Evolutionary conservation across 192 early-diverging fungal genomes (phyloP), one percentile per base, ranked within the genome.

Genomic region (Oehlia diaphana): DNA sequence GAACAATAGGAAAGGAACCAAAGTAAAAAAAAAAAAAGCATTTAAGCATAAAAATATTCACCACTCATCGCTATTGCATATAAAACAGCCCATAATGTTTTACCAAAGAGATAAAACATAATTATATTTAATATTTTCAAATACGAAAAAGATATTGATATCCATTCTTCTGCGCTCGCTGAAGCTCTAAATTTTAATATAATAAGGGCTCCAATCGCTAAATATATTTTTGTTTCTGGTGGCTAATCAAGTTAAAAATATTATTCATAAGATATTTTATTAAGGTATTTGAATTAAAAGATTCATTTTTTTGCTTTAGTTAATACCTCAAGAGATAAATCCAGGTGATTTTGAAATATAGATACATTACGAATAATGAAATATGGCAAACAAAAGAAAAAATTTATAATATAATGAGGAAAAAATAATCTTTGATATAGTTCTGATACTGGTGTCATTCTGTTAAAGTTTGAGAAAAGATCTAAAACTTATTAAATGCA

Each of bases 341-440:
- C 68, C n/a, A 79, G 49, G 28, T 33, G 9, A 16, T 10, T n/a
- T 58, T 42, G 26, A 26, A 77, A 68, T 49, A 33, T 9, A 42
- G 35, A 37, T 26, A 79, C 37, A 71, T 79, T 63, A 42, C 77
- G 66, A 26, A 71, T 61, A 50, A 71, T 50, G 14, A 79, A 79
- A 63, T 58, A 69, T 7, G 53, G 28, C 31, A 71, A 79, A 58
- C 16, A n/a, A 33, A 69, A 79, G 10, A 69, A 62, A 14, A 79
- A 71, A 63, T 79, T 79, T 14, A 71, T 14, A 26, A 79, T 31
- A 71, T 79, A 79, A 63, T 79, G 58, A 16, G 67, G 77, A 42
- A 71, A 39, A 31, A 79, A 63, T 37, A 79, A 35, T n/a, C 77
- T 44, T 23, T 79, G 77, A 2, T 71, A 23, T 44, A 79, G 58